Conservation (phyloP, 2,329 filamentous ascomycete species). For the Niveomyces coronatus region DNA sequence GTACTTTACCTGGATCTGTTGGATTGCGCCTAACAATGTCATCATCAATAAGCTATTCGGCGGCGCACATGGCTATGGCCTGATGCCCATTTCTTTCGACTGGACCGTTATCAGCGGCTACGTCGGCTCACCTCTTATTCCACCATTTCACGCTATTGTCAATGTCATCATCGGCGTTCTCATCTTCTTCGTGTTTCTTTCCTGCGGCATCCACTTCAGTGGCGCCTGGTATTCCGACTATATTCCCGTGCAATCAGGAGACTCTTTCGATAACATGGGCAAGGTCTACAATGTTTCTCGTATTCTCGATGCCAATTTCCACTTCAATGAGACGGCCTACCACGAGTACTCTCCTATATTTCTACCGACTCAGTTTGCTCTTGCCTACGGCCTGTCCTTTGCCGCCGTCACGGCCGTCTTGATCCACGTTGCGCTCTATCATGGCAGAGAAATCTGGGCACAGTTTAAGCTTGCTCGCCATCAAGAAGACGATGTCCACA, state of each 20-base stretch:
- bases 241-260: constrained; percentile 49
- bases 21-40: constrained; percentile 49
- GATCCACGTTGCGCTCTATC: constrained; percentile 45
- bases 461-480: constrained; percentile 44
- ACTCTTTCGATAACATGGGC: constrained; percentile 56
- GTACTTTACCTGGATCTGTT: constrained; percentile 52
- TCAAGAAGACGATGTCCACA: constrained; percentile 49
- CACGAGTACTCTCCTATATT: constrained; percentile 55
- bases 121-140: constrained; percentile 39
- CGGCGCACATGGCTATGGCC: constrained; percentile 44
- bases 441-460: constrained; percentile 43
- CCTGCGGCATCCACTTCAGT: constrained; percentile 48
- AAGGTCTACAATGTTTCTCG: constrained; percentile 46
- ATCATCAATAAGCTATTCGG: constrained; percentile 55
- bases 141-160: constrained; percentile 43
- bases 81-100: constrained; percentile 52
- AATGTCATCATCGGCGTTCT: constrained; percentile 44
- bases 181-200: constrained; percentile 45
- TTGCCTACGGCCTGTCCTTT: constrained; percentile 54
- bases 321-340: constrained; percentile 53
- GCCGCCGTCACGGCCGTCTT: constrained; percentile 54
- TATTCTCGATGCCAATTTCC: constrained; percentile 45
- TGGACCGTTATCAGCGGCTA: constrained; percentile 40
- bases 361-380: constrained; percentile 50
- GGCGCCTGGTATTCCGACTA: constrained; percentile 48